These are phyloP conservation scores for Dunaliella primolecta DNA, from an alignment of 139 green algal genomes.

Conservation along the genomic window DNA sequence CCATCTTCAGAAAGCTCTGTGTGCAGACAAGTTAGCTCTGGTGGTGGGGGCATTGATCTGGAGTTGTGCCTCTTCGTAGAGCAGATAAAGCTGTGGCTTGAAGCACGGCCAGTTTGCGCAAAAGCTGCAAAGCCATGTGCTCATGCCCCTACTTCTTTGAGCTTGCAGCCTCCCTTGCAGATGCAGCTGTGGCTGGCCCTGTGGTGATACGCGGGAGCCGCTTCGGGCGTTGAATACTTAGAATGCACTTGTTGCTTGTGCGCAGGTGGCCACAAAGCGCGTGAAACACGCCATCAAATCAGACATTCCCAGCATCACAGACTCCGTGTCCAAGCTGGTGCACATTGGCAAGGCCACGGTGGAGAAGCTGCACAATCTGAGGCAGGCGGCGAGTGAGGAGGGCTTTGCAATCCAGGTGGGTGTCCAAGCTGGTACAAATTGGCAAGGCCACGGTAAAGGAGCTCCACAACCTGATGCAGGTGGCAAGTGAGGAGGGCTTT, in stretches of 20 bases:
- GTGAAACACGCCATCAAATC: slow-evolving; percentile 65
- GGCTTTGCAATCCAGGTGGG: slow-evolving; percentile 19
- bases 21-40: too few species aligned
- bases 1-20: too few species aligned
- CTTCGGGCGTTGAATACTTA: too few species aligned
- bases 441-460: slow-evolving; percentile 60
- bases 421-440: slow-evolving; percentile 61
- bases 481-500: slow-evolving; percentile 30
- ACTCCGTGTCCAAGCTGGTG: slow-evolving; percentile 59
- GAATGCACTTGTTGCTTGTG: not conserved
- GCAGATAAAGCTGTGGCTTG: too few species aligned
- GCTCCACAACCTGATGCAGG: slow-evolving; percentile 32
- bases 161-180: not conserved
- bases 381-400: slow-evolving; percentile 24
- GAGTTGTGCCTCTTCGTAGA: too few species aligned
- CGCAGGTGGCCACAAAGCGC: slow-evolving; percentile 57
- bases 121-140: too few species aligned
- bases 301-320: slow-evolving; percentile 51
- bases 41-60: too few species aligned
- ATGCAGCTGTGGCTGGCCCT: not conserved
- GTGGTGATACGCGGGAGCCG: not conserved
- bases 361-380: slow-evolving; percentile 50
- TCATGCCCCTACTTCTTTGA: too few species aligned
- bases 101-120: too few species aligned
- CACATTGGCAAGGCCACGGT: slow-evolving; percentile 63